Evolutionary conservation across 2,329 filamentous ascomycete genomes (phyloP), one percentile per base, ranked within the genome.

Genomic region (Mollisiaceae sp.): DNA sequence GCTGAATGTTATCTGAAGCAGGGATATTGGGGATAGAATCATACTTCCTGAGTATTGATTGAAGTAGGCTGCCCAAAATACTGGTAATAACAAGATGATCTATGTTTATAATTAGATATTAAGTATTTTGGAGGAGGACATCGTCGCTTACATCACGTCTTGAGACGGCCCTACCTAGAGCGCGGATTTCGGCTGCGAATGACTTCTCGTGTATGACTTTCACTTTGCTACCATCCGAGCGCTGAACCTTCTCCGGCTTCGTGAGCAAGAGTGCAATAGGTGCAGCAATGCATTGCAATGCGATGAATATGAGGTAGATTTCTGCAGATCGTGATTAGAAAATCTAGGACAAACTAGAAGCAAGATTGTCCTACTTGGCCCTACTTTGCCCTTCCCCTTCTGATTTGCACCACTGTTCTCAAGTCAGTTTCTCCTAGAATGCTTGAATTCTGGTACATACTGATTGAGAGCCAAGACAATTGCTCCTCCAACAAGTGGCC

Each of bases 401-500:
- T 52, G 47, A 32, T 24, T 52, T 12, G 47, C 20, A 52, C 8
- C 47, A 52, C 38, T 41, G 8, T 32, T 9, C 15, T 2, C 9
- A 41, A 3, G 38, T 41, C 38, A 41, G 38, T 41, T 2, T 41
- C 38, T 12, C 9, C 15, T 18, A 3, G 8, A 3, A 12, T 18
- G 38, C 3, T 41, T 11, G 38, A 41, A 2, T 11, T 41, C 15
- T 5, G 15, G 38, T 41, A 41, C 38, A 18, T 41, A 41, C 38
- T 52, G 47, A 11, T 52, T 52, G 12, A 92, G 77, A 0, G 88
- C 87, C 0, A 92, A 77, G 54, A 90, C 91, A 73, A 92, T 88
- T 0, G 89, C 88, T 18, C 89, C 89, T 6, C 90, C 90, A 0
- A 92, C 79, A 22, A 92, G 88, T 73, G 91, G 89, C 0, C 89